Base-by-base conservation (phyloP, 2,329 filamentous ascomycete species). In the Exophiala phaeomuriformis region DNA sequence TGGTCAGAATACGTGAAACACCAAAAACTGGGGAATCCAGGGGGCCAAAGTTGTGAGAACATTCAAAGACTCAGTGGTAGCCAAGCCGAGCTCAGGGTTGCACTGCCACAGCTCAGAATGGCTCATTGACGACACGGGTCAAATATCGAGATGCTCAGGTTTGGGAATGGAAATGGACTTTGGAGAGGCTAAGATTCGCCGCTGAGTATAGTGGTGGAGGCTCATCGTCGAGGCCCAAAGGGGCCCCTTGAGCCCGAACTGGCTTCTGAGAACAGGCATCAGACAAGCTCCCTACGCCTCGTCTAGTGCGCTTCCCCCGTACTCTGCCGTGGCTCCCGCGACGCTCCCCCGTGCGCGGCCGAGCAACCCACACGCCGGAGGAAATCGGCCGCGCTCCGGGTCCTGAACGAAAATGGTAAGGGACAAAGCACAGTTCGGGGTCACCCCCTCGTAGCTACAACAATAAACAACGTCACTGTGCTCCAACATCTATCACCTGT, bases 291-390 rank as follows among this genome's bases (percentile, higher is more conserved):
- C 10, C 44, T 35, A n/a, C 10, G 28, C 7, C 44, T 47, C 44
- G 10, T 35, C 44, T 19, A 33, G 44, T 33, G 44, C 44, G 32
- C 44, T 42, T 42, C 42, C 37, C 43, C 28, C 49, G 31, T 55
- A 45, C 51, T 58, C 53, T 40, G 36, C 47, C 53, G 43, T 35
- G 32, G 32, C 32, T 35, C 9, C 32, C 32, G 32, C 32, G 32
- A 35, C 32, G 39, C 39, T 42, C 39, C 12, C n/a, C 41, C 41
- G 41, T 43, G 41, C 41, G 12, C 41, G 19, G 41, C 41, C 41
- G 41, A 19, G 41, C 41, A 28, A 12, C 41, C 41, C 41, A n/a
- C 41, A 19, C 28, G 41, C 4, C 41, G 10, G n/a, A 28, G 41
- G 12, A 43, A 43, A 43, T 10, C 41, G 41, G 41, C n/a, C 41